A percentile compares a stretch with the other conserved stretches of the same genome.
phyloP scores from a whole-genome alignment of 805 yeast species.

The Clavispora phyllophila region DNA sequence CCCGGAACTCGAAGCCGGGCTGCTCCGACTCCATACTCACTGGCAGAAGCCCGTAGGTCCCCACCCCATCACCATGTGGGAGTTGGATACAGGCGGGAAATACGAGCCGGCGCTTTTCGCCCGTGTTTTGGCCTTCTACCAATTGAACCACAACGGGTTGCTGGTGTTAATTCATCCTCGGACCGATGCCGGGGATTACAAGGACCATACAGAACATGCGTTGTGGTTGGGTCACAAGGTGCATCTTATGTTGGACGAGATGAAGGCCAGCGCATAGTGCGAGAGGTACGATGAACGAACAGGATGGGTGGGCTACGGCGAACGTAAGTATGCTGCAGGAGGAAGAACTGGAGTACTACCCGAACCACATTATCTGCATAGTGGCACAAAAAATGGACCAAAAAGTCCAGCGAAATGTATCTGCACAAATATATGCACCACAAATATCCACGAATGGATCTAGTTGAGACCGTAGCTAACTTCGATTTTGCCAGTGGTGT shows the following conservation, averaged over 20 bases:
- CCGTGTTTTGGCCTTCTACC: conserved; percentile 46
- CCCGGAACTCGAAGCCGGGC: conserved; percentile 36
- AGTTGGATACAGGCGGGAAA: conserved; percentile 38
- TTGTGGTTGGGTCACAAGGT: conserved; percentile 52
- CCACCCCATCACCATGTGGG: conserved; percentile 57
- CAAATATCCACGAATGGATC: no score
- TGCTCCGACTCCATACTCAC: conserved; percentile 38
- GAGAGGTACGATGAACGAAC: no score
- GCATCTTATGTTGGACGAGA: conserved; percentile 4
- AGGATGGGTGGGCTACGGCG: no score
- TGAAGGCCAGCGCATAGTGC: background rate
- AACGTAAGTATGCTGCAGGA: no score
- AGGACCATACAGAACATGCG: conserved; percentile 52
- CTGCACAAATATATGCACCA: no score
- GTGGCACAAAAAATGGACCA: no score
- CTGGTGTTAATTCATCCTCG: conserved; percentile 55
- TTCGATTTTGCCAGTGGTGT: no score
- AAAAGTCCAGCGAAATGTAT: no score
- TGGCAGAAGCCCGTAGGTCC: conserved; percentile 53
- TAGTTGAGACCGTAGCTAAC: no score
- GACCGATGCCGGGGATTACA: conserved; percentile 33
- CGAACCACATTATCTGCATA: no score
- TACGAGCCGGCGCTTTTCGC: conserved; percentile 37
- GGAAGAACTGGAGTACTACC: no score
- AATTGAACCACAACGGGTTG: conserved; percentile 46